phyloP scores from a whole-genome alignment of 2,329 filamentous ascomycete species.

The Tolypocladium amazonense region DNA sequence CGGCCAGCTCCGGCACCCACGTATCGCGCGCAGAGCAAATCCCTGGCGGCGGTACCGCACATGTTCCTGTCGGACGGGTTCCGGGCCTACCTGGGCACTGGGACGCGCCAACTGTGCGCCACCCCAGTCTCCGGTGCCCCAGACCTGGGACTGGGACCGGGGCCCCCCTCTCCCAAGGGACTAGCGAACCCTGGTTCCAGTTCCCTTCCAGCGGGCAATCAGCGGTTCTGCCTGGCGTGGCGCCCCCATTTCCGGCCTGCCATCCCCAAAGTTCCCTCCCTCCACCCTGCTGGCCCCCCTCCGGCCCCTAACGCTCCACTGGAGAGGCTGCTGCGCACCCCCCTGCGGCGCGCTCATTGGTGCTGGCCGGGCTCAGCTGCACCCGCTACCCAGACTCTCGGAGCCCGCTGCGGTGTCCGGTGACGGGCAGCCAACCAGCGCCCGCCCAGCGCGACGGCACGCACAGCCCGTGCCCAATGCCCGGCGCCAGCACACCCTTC shows the following conservation, averaged over 20 bases:
- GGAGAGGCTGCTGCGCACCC: neutral
- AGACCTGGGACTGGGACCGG: neutral
- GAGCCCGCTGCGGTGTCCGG: slow-evolving; percentile 1
- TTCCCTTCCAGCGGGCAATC: neutral
- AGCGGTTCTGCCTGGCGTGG: neutral
- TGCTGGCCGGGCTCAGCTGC: neutral
- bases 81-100: neutral
- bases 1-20: neutral
- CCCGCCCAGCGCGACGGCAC: neutral
- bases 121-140: neutral
- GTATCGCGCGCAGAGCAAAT: neutral
- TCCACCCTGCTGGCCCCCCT: neutral
- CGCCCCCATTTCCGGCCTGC: neutral
- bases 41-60: neutral
- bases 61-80: neutral
- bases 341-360: neutral
- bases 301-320: neutral
- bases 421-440: neutral
- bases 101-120: neutral
- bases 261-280: neutral
- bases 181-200: neutral
- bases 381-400: slow-evolving; percentile 5
- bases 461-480: neutral
- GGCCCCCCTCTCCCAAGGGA: neutral
- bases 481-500: neutral